phyloP scores from a whole-genome alignment of 345 rosid species.

The Geranium brycei region DNA sequence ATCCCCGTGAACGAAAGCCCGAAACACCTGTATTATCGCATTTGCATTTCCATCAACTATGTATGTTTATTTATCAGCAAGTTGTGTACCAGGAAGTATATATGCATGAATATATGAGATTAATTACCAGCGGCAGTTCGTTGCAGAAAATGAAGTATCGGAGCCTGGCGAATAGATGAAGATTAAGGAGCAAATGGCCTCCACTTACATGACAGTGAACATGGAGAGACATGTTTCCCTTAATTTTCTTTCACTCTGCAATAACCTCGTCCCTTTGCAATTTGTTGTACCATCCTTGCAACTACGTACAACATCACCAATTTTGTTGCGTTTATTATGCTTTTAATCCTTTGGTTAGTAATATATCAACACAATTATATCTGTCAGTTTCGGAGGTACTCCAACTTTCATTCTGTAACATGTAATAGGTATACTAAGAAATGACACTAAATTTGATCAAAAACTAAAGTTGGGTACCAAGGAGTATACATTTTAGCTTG shows the following conservation, averaged over 20 bases:
- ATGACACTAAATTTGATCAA: too few species aligned
- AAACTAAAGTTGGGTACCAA: too few species aligned
- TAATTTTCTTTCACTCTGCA: conserved; percentile 91
- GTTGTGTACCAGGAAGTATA: too few species aligned
- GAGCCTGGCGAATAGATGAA: conserved; percentile 49
- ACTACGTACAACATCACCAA: conserved; percentile 27
- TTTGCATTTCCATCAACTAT: conserved; percentile 32
- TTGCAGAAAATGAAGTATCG: conserved; percentile 72
- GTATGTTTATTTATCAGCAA: conserved; percentile 30
- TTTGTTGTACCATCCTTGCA: conserved; percentile 84
- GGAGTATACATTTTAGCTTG: too few species aligned
- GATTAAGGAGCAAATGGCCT: conserved; percentile 56
- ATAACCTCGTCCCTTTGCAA: conserved; percentile 85
- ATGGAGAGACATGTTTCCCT: conserved; percentile 85
- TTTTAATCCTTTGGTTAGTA: too few species aligned
- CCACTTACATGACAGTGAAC: conserved; percentile 84
- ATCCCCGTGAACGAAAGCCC: conserved; percentile 73
- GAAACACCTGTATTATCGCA: conserved; percentile 49
- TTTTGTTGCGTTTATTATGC: neutral
- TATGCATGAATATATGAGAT: too few species aligned
- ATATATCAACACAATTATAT: too few species aligned
- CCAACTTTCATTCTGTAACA: too few species aligned
- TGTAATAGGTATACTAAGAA: too few species aligned
- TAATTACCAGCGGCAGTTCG: conserved; percentile 73
- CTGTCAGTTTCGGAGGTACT: too few species aligned